phyloP scores from a whole-genome alignment of 2,329 filamentous ascomycete genomes.

The Aspergillus hiratsukae region DNA sequence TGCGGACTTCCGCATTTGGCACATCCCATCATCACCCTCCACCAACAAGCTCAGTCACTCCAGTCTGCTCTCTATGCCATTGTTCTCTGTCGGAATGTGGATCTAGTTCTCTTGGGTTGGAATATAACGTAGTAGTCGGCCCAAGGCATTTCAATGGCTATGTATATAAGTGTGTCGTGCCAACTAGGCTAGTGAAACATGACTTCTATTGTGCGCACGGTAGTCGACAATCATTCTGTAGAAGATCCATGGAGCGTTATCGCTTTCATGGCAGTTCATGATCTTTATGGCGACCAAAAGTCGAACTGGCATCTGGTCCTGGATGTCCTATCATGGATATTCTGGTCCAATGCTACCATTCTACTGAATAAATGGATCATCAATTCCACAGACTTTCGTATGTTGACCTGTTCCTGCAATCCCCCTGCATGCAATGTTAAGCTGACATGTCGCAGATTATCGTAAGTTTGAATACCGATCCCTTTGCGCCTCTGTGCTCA shows the following conservation, averaged over 20 bases:
- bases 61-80: neutral
- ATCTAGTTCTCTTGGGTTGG: neutral
- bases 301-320: neutral
- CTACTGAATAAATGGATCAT: conserved; percentile 98
- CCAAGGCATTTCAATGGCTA: neutral
- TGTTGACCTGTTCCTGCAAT: conserved; percentile 32
- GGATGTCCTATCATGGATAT: conserved; percentile 10
- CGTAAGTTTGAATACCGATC: conserved; percentile 5
- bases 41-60: too few relatives aligned
- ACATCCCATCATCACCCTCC: neutral
- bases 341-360: conserved; percentile 48
- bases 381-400: conserved; percentile 74
- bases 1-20: neutral
- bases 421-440: neutral
- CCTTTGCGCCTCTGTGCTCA: neutral
- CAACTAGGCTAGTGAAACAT: neutral
- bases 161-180: neutral
- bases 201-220: too few relatives aligned
- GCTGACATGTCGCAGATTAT: conserved; percentile 8
- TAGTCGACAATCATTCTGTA: neutral
- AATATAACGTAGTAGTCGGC: neutral
- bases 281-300: neutral
- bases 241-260: neutral
- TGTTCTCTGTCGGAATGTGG: too few relatives aligned
- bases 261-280: neutral